Evolutionary conservation across 495 filamentous ascomycete genomes (phyloP), one percentile per base, ranked within the genome.

Genomic region (Tuber borchii): DNA sequence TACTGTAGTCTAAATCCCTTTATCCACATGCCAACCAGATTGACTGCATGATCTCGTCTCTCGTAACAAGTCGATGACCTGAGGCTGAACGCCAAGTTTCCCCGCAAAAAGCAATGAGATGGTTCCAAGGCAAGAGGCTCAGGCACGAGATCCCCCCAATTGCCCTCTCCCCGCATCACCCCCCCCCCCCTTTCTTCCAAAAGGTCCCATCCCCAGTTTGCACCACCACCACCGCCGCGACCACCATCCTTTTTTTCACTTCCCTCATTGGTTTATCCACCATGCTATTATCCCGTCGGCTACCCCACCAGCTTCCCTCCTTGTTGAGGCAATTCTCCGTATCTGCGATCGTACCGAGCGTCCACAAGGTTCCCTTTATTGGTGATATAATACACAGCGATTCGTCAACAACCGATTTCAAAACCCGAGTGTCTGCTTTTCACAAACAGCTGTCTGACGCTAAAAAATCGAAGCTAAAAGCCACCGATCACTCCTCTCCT

Each of bases 401-500:
- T 12, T 85, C 85, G 61, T 88, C 89, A 69, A 90, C 90, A 61
- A 86, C 89, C 46, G 86, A 87, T 46, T 99, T 97, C 88, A 91
- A 91, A 83, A 86, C 88, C 68, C 90, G 90, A 78, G 94, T 97
- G 86, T 90, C 90, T 82, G 88, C 91, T 82, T 99, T 97, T 86
- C 91, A 95, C 81, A 90, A 93, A 84, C 87, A 92, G 85, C 86
- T 97, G 74, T 89, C 90, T 79, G 89, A 90, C 83, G 90, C 89
- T 83, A 88, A 92, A 84, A 91, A 89, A 86, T 88, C 88, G 90
- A 87, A 89, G 91, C 92, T 92, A 93, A 87, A 94, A 92, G 94
- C 87, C 71, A 6, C 17, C 45, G 17, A 48, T 20, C 77, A 83
- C 82, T 10, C 20, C 68, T 39, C 69, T 14, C 51, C 72, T 42